Evolutionary conservation across 2,329 filamentous ascomycete species (phyloP), one percentile per base, ranked within the genome.

Genomic region (Lecanicillium sp.): DNA sequence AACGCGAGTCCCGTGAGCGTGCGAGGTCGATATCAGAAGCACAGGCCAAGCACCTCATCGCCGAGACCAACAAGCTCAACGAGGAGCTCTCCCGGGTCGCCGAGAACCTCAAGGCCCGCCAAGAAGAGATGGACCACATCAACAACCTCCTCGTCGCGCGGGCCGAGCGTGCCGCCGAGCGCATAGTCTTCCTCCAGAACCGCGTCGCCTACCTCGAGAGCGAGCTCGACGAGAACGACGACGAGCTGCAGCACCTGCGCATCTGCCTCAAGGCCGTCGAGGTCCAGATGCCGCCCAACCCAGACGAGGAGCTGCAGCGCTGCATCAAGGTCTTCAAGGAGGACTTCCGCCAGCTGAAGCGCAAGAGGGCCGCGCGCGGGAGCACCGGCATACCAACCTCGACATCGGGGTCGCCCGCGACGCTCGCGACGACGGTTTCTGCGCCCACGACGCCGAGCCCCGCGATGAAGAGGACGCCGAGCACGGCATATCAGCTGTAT

Each of bases 111-210:
- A 68, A 72, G 47, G 70, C 70, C 32, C 70, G 80, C 32, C 75
- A 76, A 53, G 77, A 83, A 59, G 80, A 84, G 62, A 74, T 77
- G 36, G 74, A 81, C 70, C 79, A 83, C 54, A 81, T 86, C 49
- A 80, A 84, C 57, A 71, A 71, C 20, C 63, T 84, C 26, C 73
- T 84, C 19, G 71, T 81, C 44, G 73, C 73, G 35, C 74, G 79
- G 51, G 73, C 78, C 49, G 75, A 83, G 59, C 70, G 69, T 30
- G 73, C 81, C 43, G 73, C 76, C 35, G 69, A 79, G 53, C 75
- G 75, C 44, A 79, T 85, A 49, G 68, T 79, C 20, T 75, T 78
- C 50, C 69, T 86, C 12, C 79, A 85, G 56, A 71, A 71, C 30
- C 74, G 78, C 36, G 68, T 85, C 36, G 59, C 69, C 33, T 73